Percentiles rank a stretch among this genome's conserved stretches.
Conservation (phyloP, 108 stramenopile genomes). For the Cyclostephanos tholiformis region DNA sequence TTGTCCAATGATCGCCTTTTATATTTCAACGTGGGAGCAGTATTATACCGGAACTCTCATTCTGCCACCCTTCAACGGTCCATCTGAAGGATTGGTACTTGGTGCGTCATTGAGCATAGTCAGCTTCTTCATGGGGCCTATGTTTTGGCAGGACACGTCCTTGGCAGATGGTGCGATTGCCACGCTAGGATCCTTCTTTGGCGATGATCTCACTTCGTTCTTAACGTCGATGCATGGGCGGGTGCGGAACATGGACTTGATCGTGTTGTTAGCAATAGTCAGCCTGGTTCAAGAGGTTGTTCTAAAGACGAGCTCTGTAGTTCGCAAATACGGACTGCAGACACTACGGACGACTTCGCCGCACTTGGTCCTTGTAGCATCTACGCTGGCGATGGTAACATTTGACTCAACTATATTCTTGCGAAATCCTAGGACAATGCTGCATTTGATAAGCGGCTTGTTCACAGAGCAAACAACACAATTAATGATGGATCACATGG, state of each 20-base stretch:
- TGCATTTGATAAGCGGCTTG: constrained; percentile 63
- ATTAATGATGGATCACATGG: constrained; percentile 86
- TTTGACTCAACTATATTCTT: constrained; percentile 49
- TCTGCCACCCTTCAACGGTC: constrained; percentile 86
- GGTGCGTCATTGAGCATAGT: constrained; percentile 66
- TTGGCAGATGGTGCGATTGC: constrained; percentile 43
- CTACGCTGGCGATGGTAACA: constrained; percentile 50
- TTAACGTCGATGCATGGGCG: constrained; percentile 21
- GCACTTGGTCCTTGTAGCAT: constrained; percentile 40
- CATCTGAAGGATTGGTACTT: constrained; percentile 76
- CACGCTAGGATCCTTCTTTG: neutral
- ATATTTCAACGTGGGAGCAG: constrained; percentile 86
- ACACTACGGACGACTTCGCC: constrained; percentile 49
- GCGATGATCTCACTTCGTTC: constrained; percentile 1
- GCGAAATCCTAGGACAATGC: constrained; percentile 58
- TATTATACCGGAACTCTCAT: constrained; percentile 81
- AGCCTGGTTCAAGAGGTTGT: constrained; percentile 62
- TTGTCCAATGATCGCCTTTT: constrained; percentile 74
- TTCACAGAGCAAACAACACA: constrained; percentile 86
- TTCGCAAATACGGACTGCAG: constrained; percentile 41
- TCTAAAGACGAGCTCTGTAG: constrained; percentile 50
- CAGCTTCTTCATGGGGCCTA: constrained; percentile 54
- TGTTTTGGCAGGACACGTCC: constrained; percentile 66
- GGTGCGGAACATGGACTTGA: constrained; percentile 63
- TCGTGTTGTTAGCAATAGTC: constrained; percentile 46